phyloP scores from a whole-genome alignment of 1,139 yeast genomes.

The Yamadazyma membranifaciens region DNA sequence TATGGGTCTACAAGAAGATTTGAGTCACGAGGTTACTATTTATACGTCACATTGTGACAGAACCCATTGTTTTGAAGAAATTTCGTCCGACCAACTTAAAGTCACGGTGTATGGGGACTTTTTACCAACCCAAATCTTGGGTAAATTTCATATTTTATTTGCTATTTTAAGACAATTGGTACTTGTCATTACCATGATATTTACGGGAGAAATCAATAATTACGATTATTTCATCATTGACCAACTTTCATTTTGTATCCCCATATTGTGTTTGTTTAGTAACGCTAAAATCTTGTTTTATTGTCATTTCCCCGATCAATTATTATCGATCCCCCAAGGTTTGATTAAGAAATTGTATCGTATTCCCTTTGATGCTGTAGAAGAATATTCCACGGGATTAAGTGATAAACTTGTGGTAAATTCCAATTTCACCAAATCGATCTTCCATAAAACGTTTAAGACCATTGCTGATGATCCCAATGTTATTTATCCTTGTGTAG shows the following conservation, averaged over 20 bases:
- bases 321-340: slow-evolving; percentile 61
- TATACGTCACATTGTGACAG: slow-evolving; percentile 90
- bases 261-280: slow-evolving; percentile 57
- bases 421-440: slow-evolving; percentile 73
- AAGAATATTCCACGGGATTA: slow-evolving; percentile 73
- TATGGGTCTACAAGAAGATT: slow-evolving; percentile 64
- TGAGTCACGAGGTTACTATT: slow-evolving; percentile 64
- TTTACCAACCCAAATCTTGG: slow-evolving; percentile 67
- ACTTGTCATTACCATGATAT: slow-evolving; percentile 49
- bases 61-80: slow-evolving; percentile 88
- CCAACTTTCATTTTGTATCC: slow-evolving; percentile 84
- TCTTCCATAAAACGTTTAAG: slow-evolving; percentile 65
- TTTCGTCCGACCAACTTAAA: slow-evolving; percentile 50
- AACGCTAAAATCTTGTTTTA: slow-evolving; percentile 64
- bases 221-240: slow-evolving; percentile 82
- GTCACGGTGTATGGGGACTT: slow-evolving; percentile 81
- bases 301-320: slow-evolving; percentile 95
- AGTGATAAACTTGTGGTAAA: slow-evolving; percentile 86
- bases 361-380: slow-evolving; percentile 76
- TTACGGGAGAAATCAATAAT: slow-evolving; percentile 44
- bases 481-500: slow-evolving; percentile 90
- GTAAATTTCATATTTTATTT: slow-evolving; percentile 73
- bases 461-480: slow-evolving; percentile 51
- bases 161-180: slow-evolving; percentile 83
- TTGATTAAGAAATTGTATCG: slow-evolving; percentile 65